Conservation (phyloP, 495 filamentous ascomycete genomes). For the Astrothelium macrocarpum region DNA sequence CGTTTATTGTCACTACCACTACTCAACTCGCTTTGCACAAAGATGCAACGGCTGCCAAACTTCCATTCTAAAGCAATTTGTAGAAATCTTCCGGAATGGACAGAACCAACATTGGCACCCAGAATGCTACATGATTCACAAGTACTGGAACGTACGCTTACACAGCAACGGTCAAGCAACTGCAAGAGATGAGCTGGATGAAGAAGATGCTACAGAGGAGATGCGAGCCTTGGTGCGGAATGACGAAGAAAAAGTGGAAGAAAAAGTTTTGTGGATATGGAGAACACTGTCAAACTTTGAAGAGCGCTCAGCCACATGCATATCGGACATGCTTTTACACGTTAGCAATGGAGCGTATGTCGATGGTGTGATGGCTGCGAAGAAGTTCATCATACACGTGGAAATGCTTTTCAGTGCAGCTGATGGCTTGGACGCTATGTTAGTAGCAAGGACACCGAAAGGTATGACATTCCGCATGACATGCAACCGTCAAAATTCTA, state of each 20-base stretch:
- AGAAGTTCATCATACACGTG: constrained; percentile 91
- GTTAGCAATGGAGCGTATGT: constrained; percentile 97
- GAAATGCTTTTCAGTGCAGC: constrained; percentile 86
- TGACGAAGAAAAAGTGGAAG: constrained; percentile 90
- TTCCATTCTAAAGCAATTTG: constrained; percentile 98
- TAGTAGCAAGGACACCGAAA: constrained; percentile 61
- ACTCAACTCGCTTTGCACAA: constrained; percentile 95
- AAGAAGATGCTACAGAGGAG: constrained; percentile 59
- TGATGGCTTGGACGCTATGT: constrained; percentile 67
- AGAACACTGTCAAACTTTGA: constrained; percentile 94
- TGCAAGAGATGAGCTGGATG: constrained; percentile 36
- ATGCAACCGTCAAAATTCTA: constrained; percentile 12
- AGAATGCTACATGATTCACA: constrained; percentile 99
- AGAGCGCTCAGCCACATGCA: constrained; percentile 94
- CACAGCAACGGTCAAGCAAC: constrained; percentile 46
- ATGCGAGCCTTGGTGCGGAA: constrained; percentile 66
- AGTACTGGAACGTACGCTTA: constrained; percentile 98
- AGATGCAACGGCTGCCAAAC: constrained; percentile 94
- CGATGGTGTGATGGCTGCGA: constrained; percentile 91
- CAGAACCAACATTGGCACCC: constrained; percentile 99
- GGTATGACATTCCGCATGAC: constrained; percentile 36
- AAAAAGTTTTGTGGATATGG: constrained; percentile 97
- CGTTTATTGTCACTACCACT: constrained; percentile 98
- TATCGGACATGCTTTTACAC: constrained; percentile 98
- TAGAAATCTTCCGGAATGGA: constrained; percentile 95